Percentiles rank a stretch among this genome's conserved stretches.
Evolutionary conservation across 306 rosid genomes (phyloP).

Genomic region (Dalbergia oliveri): DNA sequence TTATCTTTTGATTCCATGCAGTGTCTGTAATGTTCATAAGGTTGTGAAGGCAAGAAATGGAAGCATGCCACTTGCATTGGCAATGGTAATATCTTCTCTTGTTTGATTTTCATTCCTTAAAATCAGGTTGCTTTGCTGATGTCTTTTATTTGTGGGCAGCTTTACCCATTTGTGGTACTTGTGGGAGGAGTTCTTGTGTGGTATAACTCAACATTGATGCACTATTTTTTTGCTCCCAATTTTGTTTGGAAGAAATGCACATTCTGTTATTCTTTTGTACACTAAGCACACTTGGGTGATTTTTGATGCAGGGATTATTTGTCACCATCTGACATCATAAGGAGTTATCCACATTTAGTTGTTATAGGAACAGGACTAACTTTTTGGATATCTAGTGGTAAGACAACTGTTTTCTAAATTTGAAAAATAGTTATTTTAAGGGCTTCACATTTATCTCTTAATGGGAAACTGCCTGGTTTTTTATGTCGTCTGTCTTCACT

Average conservation of each 20-base stretch:
- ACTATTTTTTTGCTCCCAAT: slow-evolving; percentile 15
- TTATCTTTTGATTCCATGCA: slow-evolving; percentile 57
- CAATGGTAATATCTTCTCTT: slow-evolving; percentile 70
- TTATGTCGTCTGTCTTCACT: slow-evolving; percentile 28
- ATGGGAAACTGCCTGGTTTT: neutral
- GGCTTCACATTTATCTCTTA: slow-evolving; percentile 8
- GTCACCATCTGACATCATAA: slow-evolving; percentile 81
- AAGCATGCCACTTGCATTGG: slow-evolving; percentile 83
- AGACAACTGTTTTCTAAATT: slow-evolving; percentile 40
- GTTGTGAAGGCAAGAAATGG: slow-evolving; percentile 84
- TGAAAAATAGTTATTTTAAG: slow-evolving; percentile 14
- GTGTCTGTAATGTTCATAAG: slow-evolving; percentile 76
- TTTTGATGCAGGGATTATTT: slow-evolving; percentile 76
- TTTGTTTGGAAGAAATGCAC: slow-evolving; percentile 31
- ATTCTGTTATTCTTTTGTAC: slow-evolving; percentile 29
- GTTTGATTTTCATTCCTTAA: slow-evolving; percentile 25
- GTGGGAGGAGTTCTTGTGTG: slow-evolving; percentile 82
- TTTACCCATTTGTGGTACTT: slow-evolving; percentile 81
- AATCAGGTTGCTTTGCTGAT: slow-evolving; percentile 40
- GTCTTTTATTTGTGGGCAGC: slow-evolving; percentile 61
- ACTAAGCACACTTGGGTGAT: slow-evolving; percentile 8
- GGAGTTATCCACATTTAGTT: slow-evolving; percentile 81
- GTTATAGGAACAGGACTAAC: slow-evolving; percentile 88
- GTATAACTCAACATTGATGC: slow-evolving; percentile 61
- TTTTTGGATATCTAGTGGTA: slow-evolving; percentile 94